Conservation (phyloP, 768 basidiomycete genomes). For the Psilocybe cyanescens region DNA sequence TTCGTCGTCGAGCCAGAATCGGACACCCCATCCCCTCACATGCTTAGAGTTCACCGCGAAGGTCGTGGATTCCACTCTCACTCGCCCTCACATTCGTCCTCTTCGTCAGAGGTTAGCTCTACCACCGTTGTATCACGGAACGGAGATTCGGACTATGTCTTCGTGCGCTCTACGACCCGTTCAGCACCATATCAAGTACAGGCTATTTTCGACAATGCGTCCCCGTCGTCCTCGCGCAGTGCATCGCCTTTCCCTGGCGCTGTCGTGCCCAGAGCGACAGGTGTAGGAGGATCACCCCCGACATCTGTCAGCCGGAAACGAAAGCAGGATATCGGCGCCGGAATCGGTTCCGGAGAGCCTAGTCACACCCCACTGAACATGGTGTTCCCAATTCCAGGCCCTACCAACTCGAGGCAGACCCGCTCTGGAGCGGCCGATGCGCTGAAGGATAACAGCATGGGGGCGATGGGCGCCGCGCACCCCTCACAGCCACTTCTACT, state of each 20-base stretch:
- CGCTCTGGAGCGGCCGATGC: conserved; percentile 11
- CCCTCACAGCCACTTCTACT: conserved; percentile 33
- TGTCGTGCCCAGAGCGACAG: neutral
- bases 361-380: conserved; percentile 18
- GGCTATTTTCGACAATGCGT: conserved; percentile 14
- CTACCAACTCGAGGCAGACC: conserved; percentile 12
- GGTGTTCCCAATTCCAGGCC: conserved; percentile 23
- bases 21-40: neutral
- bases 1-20: conserved; percentile 33
- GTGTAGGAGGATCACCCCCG: neutral
- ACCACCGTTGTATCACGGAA: neutral
- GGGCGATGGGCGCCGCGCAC: neutral
- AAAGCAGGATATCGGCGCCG: conserved; percentile 10
- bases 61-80: conserved; percentile 13
- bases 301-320: conserved; percentile 18
- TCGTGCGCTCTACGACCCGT: conserved; percentile 17
- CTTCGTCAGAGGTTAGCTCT: conserved; percentile 12
- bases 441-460: conserved; percentile 3
- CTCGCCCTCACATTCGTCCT: conserved; percentile 16
- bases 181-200: conserved; percentile 20
- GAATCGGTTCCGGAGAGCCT: neutral
- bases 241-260: conserved; percentile 17
- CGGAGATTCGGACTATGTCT: conserved; percentile 15
- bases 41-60: conserved; percentile 7
- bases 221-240: conserved; percentile 20